Conservation (phyloP, 176 grass and related monocot genomes). For the Bolboschoenus planiculmis region DNA sequence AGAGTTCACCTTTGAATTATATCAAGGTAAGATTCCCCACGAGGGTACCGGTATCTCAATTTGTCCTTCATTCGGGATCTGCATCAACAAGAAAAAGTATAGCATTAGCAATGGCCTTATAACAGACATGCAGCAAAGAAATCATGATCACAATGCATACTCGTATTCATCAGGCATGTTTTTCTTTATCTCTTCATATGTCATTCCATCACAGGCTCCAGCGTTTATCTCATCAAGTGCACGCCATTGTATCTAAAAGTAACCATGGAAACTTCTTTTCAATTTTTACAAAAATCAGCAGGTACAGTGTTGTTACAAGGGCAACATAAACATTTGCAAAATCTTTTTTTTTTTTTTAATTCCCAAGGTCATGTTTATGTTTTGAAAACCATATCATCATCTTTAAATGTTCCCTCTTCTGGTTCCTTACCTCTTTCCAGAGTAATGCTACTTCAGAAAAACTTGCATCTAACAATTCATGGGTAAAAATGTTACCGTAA, state of each 20-base stretch:
- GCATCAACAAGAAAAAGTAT: conserved; percentile 6
- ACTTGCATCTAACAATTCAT: neutral
- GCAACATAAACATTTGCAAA: conserved; percentile 11
- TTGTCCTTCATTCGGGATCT: conserved; percentile 86
- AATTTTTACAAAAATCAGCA: conserved; percentile 14
- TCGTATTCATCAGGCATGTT: conserved; percentile 92
- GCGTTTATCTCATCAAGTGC: conserved; percentile 97
- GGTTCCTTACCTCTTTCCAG: neutral
- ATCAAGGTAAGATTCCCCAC: conserved; percentile 96
- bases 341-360: neutral
- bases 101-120: neutral
- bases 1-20: conserved; percentile 77
- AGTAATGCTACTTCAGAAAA: neutral
- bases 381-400: neutral
- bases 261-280: conserved; percentile 26
- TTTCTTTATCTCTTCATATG: conserved; percentile 97
- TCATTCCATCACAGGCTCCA: conserved; percentile 94
- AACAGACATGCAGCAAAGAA: neutral
- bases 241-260: conserved; percentile 95
- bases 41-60: conserved; percentile 89
- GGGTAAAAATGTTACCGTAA: neutral
- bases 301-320: neutral
- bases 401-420: neutral
- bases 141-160: conserved; percentile 37
- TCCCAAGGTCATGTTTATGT: neutral